Conservation (phyloP, 2,329 filamentous ascomycete genomes). For the Fusarium musae region DNA sequence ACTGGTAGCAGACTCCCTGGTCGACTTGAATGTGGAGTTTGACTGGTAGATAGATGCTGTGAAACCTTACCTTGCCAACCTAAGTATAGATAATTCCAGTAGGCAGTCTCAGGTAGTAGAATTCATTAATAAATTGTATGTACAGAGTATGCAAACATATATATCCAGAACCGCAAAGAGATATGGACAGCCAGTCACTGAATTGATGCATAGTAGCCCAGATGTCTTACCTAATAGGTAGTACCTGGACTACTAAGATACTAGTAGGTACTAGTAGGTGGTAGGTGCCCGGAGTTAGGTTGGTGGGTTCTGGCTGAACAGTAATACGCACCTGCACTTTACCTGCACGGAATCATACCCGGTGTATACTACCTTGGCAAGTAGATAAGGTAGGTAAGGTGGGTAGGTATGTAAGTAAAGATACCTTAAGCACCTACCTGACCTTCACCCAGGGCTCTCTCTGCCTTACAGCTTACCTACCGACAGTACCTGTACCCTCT, state of each 20-base stretch:
- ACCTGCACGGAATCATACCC: slow-evolving; percentile 25
- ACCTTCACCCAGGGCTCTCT: neutral
- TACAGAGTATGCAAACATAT: too few species aligned
- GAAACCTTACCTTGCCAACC: neutral
- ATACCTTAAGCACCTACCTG: neutral
- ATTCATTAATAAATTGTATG: neutral
- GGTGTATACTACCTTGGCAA: neutral
- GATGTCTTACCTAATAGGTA: too few species aligned
- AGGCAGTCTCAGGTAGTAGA: neutral
- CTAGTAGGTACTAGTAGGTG: too few species aligned
- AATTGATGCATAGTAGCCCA: neutral
- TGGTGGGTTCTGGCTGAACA: neutral
- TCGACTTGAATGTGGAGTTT: neutral
- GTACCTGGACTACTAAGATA: too few species aligned
- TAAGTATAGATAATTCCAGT: neutral
- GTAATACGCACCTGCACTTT: neutral
- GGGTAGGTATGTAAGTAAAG: neutral
- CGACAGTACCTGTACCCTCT: neutral
- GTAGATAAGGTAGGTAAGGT: too few species aligned
- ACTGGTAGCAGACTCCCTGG: neutral
- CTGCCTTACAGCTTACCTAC: neutral
- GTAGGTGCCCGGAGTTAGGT: neutral
- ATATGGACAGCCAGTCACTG: neutral
- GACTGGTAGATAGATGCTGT: neutral
- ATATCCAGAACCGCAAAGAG: neutral